Base-by-base conservation (phyloP, 2,329 filamentous ascomycete species). In the Venturiaceae sp. region DNA sequence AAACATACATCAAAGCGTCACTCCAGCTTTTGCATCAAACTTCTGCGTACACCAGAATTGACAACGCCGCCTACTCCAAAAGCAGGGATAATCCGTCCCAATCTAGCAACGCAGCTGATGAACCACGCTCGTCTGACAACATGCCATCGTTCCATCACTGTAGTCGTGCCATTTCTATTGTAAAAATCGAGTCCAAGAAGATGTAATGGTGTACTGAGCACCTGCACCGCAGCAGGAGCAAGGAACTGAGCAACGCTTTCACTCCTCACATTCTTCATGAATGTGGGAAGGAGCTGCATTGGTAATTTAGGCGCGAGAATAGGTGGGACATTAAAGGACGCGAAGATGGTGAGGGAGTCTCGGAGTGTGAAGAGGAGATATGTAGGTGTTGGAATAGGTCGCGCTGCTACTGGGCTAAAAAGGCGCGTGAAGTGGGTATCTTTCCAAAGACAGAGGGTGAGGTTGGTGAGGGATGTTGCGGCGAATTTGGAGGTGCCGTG, bases 51-150 rank as follows among this genome's bases (percentile, higher is more conserved):
- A 66, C 87, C 85, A 60, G 80, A 80, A 72, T 96, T 96, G 11
- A 94, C 87, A 11, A 95, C 89, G 0, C 91, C 91, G 0, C 91
- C 92, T 13, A 95, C 80, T 1, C 91, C 92, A 76, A 92, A 96
- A 0, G 91, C 91, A 19, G 91, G 91, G 2, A 96, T 80, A 65
- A 96, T 95, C 66, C 92, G 81, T 61, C 87, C 87, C 72, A 96
- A 87, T 57, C 91, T 76, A 28, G 92, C 91, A 59, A 82, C 72
- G 32, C 83, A 83, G 69, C 87, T 92, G 62, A 86, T 80, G 19
- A 80, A 74, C 84, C 90, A 96, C 68, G 95, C 90, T 63, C 82
- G 79, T 59, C 81, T 76, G n/a, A 96, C 83, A 57, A 83, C 80
- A 0, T 72, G 68, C 69, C 82, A 80, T n/a, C 92, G 77, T n/a